Evolutionary conservation across 768 basidiomycete species (phyloP).

Genomic region (Brasilioporus rufonigricans): DNA sequence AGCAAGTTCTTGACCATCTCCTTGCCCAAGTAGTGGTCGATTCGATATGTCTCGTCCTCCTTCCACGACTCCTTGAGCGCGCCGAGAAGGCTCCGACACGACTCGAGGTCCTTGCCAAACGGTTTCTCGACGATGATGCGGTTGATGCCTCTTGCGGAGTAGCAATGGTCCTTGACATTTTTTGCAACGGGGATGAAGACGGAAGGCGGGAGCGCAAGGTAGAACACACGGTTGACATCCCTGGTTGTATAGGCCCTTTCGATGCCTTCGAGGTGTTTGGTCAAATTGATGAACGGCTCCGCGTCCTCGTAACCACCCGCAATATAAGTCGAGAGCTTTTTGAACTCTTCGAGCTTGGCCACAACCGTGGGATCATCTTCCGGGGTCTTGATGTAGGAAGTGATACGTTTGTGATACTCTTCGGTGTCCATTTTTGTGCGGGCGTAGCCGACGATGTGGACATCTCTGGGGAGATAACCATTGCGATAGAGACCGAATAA

Average conservation of each 20-base stretch:
- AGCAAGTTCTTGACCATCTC: constrained; percentile 99
- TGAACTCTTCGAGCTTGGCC: constrained; percentile 78
- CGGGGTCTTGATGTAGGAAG: constrained; percentile 80
- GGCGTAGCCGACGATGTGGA: constrained; percentile 94
- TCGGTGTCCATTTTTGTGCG: constrained; percentile 88
- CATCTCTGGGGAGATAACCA: constrained; percentile 75
- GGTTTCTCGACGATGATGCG: constrained; percentile 98
- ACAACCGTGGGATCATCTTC: constrained; percentile 58
- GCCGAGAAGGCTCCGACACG: constrained; percentile 72
- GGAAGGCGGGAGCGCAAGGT: constrained; percentile 95
- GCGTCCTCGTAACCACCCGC: constrained; percentile 88
- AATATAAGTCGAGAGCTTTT: constrained; percentile 74
- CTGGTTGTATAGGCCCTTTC: constrained; percentile 67
- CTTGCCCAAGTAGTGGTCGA: constrained; percentile 99
- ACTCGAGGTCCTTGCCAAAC: constrained; percentile 92
- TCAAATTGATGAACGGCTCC: constrained; percentile 73
- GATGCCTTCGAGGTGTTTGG: constrained; percentile 71
- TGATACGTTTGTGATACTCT: constrained; percentile 83
- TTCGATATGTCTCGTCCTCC: constrained; percentile 98
- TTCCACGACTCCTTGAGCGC: constrained; percentile 85
- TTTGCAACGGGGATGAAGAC: constrained; percentile 91
- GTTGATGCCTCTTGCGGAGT: constrained; percentile 69
- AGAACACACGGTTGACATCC: constrained; percentile 84
- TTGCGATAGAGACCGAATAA: constrained; percentile 85
- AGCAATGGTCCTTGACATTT: constrained; percentile 80